Base-by-base conservation (phyloP, 805 yeast species). In the Ogataea corticis region DNA sequence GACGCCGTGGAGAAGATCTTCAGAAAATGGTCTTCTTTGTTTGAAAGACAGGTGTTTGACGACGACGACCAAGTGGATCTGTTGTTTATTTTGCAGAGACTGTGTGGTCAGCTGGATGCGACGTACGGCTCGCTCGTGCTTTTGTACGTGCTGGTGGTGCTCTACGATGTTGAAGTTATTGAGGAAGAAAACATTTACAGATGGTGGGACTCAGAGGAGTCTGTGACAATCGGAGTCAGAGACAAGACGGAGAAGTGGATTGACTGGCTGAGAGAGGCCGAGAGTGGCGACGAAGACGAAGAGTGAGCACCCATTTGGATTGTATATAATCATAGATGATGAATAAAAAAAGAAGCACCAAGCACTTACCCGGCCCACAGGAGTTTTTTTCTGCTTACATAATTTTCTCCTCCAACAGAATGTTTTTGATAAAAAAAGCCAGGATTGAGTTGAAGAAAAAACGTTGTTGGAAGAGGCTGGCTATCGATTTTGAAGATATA, bases 251-350 rank as follows among this genome's bases (percentile, higher is more conserved):
- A 69, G 7, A 84, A 82, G 63, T 92, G 92, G 83, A 75, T 92
- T 16, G 87, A 83, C 15, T 91, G 97, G 97, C 75, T 92, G 48
- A 77, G 77, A 56, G 87, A 82, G 38, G 97, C 97, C 1, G 76
- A 72, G 35, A 56, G 59, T 30, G 66, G 57, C 18, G 56, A 55
- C 16, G 61, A 56, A n/a, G n/a, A n/a, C 7, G 55, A 51, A 2
- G 46, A 35, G 38, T 25, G 32, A 36, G 14, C 13, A 6, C 25
- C 9, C 25, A 21, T 21, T 21, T 9, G 7, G 9, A 9, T 9
- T 9, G 9, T 9, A 21, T 21, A 21, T 21, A 21, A 21, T 21
- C 7, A 21, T 21, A 21, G 25, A n/a, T n/a, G n/a, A n/a, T n/a
- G n/a, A n/a, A n/a, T n/a, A n/a, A n/a, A n/a, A n/a, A n/a, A n/a